Conservation (phyloP, 345 rosid species). For the Capsella bursapastoris region DNA sequence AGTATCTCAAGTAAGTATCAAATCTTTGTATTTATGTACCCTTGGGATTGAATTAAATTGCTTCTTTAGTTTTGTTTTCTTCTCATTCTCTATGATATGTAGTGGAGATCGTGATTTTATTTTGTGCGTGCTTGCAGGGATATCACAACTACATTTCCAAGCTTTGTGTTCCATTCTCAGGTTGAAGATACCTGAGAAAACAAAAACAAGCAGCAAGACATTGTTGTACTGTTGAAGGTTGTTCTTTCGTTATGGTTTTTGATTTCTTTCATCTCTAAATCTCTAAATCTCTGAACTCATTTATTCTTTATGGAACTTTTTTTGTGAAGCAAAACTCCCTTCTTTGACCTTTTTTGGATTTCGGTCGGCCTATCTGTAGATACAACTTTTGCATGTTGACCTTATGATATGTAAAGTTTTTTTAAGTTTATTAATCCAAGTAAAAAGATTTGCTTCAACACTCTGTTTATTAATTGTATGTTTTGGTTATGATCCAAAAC, state of each 20-base stretch:
- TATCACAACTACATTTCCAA: slow-evolving; percentile 93
- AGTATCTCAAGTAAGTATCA: slow-evolving; percentile 85
- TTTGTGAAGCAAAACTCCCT: slow-evolving; percentile 17
- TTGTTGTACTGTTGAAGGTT: slow-evolving; percentile 20
- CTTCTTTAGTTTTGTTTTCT: background rate
- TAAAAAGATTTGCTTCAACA: slow-evolving; percentile 7
- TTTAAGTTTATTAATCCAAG: slow-evolving; percentile 5
- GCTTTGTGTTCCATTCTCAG: slow-evolving; percentile 98
- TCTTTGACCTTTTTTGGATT: background rate
- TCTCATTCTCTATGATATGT: slow-evolving; percentile 1
- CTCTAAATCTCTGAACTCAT: slow-evolving; percentile 15
- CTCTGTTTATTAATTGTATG: no score
- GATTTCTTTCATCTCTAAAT: slow-evolving; percentile 9
- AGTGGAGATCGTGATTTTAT: slow-evolving; percentile 18
- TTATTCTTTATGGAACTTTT: background rate
- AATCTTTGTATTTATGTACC: background rate
- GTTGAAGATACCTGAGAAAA: slow-evolving; percentile 75
- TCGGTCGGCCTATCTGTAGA: slow-evolving; percentile 23
- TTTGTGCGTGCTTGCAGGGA: slow-evolving; percentile 60
- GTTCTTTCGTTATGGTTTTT: slow-evolving; percentile 8
- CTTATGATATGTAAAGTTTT: slow-evolving; percentile 28
- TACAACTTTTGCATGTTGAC: slow-evolving; percentile 31
- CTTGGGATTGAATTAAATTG: background rate
- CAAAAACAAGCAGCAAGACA: slow-evolving; percentile 29
- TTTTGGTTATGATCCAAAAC: no score